Evolutionary conservation across 257 asterid species (phyloP), one percentile per base, ranked within the genome.

Genomic region (Fraxinus excelsior): DNA sequence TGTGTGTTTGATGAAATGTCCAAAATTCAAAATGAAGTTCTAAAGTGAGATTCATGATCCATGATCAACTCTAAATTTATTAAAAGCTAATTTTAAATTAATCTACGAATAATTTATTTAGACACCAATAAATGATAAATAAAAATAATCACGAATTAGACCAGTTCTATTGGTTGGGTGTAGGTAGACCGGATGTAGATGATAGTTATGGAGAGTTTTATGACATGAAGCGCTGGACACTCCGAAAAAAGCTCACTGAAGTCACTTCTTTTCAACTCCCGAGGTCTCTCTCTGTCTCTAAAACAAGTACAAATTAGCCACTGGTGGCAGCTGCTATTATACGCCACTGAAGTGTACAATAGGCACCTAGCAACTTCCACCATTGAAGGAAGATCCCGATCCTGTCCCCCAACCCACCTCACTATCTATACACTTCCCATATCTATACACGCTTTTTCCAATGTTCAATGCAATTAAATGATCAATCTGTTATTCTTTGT

Each of bases 241-340:
- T 72, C 74, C 71, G 80, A 67, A 74, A 74, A 84, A 53, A 70
- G 71, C 82, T 82, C 79, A 79, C 82, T 76, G 46, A 79, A 79
- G 44, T 76, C 84, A 82, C 79, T 79, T 79, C 46, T 79, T 82
- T 79, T 79, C 88, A 85, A 74, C 81, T 82, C 84, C 80, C 84
- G 80, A 81, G 78, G 67, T 23, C 78, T 37, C 26, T 74, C 4
- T 31, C 49, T 28, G 2, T 31, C 49, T 7, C 21, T 18, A 5
- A 7, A 18, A 53, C 64, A 53, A 53, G 64, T 56, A 56, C 28
- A 56, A 9, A 7, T 56, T 56, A 53, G 66, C 66, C 56, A 56
- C 21, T 21, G 66, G 29, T 21, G 14, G 42, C 23, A 23, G 6
- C 37, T 35, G 79, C 80, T 74, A 74, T 44, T 72, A 71, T 79